phyloP scores from a whole-genome alignment of 441 rosid species.

The Rhodomyrtus psidioides region DNA sequence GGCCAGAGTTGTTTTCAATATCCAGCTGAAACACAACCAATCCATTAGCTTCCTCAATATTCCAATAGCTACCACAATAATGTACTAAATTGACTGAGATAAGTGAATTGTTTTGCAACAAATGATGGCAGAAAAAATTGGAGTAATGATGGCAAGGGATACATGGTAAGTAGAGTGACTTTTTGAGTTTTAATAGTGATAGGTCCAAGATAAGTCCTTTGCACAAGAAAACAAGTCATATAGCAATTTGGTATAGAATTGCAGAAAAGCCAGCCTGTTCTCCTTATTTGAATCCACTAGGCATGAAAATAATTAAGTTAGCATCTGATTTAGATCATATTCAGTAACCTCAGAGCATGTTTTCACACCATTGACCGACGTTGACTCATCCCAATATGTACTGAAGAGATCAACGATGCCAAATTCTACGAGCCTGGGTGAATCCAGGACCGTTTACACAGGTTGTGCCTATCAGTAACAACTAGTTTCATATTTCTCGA shows the following conservation, averaged over 20 bases:
- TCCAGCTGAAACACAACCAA: constrained; percentile 66
- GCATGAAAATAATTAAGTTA: background rate
- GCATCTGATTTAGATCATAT: background rate
- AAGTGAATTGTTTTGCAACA: background rate
- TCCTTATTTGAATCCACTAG: background rate
- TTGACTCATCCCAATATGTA: background rate
- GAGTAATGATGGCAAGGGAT: background rate
- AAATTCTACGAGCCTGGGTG: background rate
- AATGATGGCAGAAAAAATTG: background rate
- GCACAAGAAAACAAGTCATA: background rate
- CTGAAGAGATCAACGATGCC: background rate
- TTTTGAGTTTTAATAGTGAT: background rate
- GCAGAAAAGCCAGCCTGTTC: background rate
- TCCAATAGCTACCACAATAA: background rate
- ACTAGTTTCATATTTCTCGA: background rate
- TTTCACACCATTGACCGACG: background rate
- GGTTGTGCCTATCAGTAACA: background rate
- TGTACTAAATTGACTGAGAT: background rate
- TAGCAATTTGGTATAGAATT: background rate
- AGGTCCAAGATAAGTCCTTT: background rate
- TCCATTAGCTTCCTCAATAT: background rate
- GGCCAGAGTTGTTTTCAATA: constrained; percentile 78
- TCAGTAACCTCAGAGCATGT: background rate
- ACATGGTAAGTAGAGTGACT: background rate
- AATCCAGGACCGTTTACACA: background rate